Base-by-base conservation (phyloP, 345 rosid genomes). In the Moricandia moricandioides region DNA sequence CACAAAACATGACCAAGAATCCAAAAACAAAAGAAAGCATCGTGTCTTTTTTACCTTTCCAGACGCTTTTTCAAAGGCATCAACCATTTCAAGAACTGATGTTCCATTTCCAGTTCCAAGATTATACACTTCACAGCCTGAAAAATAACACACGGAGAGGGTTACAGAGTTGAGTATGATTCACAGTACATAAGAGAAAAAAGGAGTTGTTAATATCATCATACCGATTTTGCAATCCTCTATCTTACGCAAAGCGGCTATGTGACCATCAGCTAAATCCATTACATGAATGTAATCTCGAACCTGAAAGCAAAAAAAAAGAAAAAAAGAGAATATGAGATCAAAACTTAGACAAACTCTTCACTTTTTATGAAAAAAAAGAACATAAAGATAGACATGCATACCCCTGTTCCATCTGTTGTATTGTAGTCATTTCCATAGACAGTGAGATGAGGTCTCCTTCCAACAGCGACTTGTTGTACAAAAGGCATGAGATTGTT, bases 401-500 rank as follows among this genome's bases (percentile, higher is more conserved):
- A 70, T 91, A 94, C 97, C 90, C 97, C 98, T 2, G 98, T 91
- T 37, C 98, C 98, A 80, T 94, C 97, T 76, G 83, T 88, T 3
- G 98, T 91, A 8, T 80, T 57, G 80, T 94, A 94, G 64, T 94
- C 97, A 78, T 56, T 86, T 82, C 98, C 96, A 78, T 69, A 94
- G 14, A 94, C 90, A n/a, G 93, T 88, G 51, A 94, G 79, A 31
- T 88, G 91, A 26, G 89, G 83, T 24, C 93, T 88, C 77, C 98
- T 86, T 16, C 97, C 95, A 56, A 94, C 96, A 73, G 96, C 96
- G 58, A 94, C 93, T 85, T 94, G 97, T 70, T 91, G 96, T 30
- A 91, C 90, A 62, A 83, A 94, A 49, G 98, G 98, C 98, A 94
- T 94, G 71, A 94, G 97, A 79, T 94, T 94, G 89, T 94, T 94